Conservation (phyloP, 1,284 basidiomycete species). For the Pascua sp. region DNA sequence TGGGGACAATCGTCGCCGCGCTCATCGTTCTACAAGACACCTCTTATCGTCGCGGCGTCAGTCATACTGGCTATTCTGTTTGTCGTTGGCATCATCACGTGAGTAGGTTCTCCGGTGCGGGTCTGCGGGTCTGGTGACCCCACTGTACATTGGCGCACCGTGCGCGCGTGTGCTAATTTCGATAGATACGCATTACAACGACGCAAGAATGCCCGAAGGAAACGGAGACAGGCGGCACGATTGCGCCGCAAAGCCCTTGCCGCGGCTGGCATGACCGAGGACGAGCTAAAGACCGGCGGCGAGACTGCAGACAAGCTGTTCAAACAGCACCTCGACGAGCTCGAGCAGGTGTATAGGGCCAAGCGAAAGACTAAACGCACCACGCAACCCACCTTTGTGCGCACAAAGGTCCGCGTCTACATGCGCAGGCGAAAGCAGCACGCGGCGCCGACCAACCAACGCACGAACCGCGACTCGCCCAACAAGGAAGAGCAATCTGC, state of each 20-base stretch:
- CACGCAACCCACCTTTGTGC: constrained; percentile 27
- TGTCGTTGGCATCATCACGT: constrained; percentile 40
- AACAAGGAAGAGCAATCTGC: background rate
- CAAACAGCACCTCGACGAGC: constrained; percentile 32
- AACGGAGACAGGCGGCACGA: constrained; percentile 34
- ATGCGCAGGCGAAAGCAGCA: constrained; percentile 15
- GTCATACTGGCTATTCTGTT: constrained; percentile 43
- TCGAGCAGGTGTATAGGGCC: constrained; percentile 29
- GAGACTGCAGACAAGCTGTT: constrained; percentile 22
- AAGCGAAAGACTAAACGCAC: constrained; percentile 19
- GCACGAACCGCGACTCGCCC: background rate
- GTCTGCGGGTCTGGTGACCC: too few relatives aligned
- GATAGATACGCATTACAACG: constrained; percentile 33
- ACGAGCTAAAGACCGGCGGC: constrained; percentile 22
- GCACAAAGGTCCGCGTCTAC: constrained; percentile 37
- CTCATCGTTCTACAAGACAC: constrained; percentile 43
- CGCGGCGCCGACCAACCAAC: background rate
- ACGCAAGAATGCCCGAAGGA: constrained; percentile 35
- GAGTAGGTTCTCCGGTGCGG: constrained; percentile 8
- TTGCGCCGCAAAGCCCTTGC: constrained; percentile 37
- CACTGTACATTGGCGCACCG: too few relatives aligned
- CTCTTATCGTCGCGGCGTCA: constrained; percentile 44
- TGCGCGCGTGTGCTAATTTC: background rate
- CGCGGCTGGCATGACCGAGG: constrained; percentile 37
- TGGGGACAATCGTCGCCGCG: constrained; percentile 16